Base-by-base conservation (phyloP, 1,284 basidiomycete genomes). In the Ceratobasidium sp. region DNA sequence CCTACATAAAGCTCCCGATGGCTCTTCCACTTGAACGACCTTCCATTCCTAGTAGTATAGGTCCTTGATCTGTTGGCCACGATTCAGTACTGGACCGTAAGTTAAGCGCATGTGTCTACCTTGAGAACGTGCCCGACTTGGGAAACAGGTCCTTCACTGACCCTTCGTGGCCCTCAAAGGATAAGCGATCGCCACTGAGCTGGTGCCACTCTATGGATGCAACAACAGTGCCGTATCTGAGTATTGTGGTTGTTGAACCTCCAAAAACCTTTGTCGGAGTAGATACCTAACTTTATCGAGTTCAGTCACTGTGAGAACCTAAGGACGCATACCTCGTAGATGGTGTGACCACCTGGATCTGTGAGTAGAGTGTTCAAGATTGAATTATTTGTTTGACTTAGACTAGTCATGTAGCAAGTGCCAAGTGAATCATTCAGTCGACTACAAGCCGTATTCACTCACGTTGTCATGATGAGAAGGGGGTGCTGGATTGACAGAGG, bases 11-110 rank as follows among this genome's bases (percentile, higher is more conserved):
- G 38, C 42, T 76, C 52, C 15, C 62, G n/a, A 17, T 40, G 23
- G n/a, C 67, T 38, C 33, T 76, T 76, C 74, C 74, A 76, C 33
- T 76, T 76, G 64, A 76, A 67, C 17, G 50, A 40, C 9, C 44
- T 42, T 5, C 74, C 74, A 17, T 23, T 33, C 4, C 38, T 26
- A 7, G 64, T 66, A 15, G 74, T 76, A 20, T 59, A 76, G 44
- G 48, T 57, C 42, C 74, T 64, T 3, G 64, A 76, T 26, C 74
- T 76, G 44, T 4, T 12, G 12, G 26, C 2, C 44, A 12, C 2
- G 15, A 12, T 38, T 5, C 13, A 17, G 44, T 28, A 9, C 23
- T n/a, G 13, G 10, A 26, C 17, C 26, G 9, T 28, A 44, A 46
- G 13, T 46, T 46, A 15, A 28, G 10, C 15, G 26, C 5, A 17